phyloP scores from a whole-genome alignment of 2,329 filamentous ascomycete species.

The Trichophyton schoenleinii region DNA sequence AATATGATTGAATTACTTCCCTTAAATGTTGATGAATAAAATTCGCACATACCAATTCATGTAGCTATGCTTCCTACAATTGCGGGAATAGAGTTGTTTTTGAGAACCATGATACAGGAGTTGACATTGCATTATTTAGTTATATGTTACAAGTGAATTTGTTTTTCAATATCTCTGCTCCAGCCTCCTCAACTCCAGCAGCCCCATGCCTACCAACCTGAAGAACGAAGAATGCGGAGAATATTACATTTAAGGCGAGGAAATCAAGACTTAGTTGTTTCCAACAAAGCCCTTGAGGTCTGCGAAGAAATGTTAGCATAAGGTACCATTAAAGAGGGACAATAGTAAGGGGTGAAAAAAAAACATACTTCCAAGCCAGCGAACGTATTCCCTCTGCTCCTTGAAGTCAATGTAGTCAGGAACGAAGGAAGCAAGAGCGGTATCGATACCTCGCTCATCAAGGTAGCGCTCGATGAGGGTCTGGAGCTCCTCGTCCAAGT shows the following conservation, averaged over 20 bases:
- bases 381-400: slow-evolving; percentile 93
- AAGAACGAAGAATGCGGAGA: background rate
- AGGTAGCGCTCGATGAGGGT: slow-evolving; percentile 83
- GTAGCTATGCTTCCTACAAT: background rate
- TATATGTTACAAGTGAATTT: slow-evolving; percentile 5
- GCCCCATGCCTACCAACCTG: background rate
- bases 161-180: background rate
- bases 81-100: background rate
- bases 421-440: slow-evolving; percentile 74
- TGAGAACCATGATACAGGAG: background rate
- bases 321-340: background rate
- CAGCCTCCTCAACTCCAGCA: slow-evolving; percentile 1
- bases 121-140: background rate
- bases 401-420: slow-evolving; percentile 96
- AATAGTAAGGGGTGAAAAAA: background rate
- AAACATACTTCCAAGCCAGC: slow-evolving; percentile 62
- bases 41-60: background rate
- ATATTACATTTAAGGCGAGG: background rate
- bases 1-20: background rate
- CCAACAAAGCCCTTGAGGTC: slow-evolving; percentile 78
- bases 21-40: background rate
- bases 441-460: slow-evolving; percentile 84
- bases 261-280: background rate
- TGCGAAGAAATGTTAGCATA: slow-evolving; percentile 17
- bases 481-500: slow-evolving; percentile 92